These are phyloP conservation scores for Discostella stelligeroides DNA, from an alignment of 108 stramenopile species.

Conservation along the genomic window DNA sequence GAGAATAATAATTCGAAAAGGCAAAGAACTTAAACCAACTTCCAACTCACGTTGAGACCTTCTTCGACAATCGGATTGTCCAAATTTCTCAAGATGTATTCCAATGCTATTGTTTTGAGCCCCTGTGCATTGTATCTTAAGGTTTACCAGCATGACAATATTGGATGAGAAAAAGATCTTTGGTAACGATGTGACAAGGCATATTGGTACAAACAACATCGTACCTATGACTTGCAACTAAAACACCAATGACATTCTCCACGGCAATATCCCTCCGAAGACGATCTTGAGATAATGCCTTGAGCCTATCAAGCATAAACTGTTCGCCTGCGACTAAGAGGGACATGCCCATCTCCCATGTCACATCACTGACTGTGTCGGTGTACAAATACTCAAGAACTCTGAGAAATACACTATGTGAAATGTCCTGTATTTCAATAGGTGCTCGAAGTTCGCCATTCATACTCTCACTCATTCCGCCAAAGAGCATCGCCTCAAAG, in stretches of 20 bases:
- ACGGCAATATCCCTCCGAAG: constrained; percentile 79
- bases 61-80: constrained; percentile 59
- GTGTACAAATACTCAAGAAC: constrained; percentile 96
- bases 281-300: constrained; percentile 89
- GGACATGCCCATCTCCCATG: constrained; percentile 78
- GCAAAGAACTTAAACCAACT: too few species aligned
- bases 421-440: constrained; percentile 79
- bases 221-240: constrained; percentile 74
- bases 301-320: constrained; percentile 91
- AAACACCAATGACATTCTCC: constrained; percentile 80
- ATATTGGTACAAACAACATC: neutral
- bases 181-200: neutral
- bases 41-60: constrained; percentile 58
- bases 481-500: constrained; percentile 91
- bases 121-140: constrained; percentile 70
- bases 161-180: neutral
- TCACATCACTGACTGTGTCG: constrained; percentile 75
- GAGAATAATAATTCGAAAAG: constrained; percentile 16
- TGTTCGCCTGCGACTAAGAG: constrained; percentile 92
- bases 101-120: constrained; percentile 89
- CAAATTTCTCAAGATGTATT: constrained; percentile 81
- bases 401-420: constrained; percentile 82
- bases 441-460: constrained; percentile 36
- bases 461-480: constrained; percentile 84
- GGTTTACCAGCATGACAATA: neutral